phyloP scores from a whole-genome alignment of 371 early-diverging fungal genomes.

The Apophysomyces elegans region DNA sequence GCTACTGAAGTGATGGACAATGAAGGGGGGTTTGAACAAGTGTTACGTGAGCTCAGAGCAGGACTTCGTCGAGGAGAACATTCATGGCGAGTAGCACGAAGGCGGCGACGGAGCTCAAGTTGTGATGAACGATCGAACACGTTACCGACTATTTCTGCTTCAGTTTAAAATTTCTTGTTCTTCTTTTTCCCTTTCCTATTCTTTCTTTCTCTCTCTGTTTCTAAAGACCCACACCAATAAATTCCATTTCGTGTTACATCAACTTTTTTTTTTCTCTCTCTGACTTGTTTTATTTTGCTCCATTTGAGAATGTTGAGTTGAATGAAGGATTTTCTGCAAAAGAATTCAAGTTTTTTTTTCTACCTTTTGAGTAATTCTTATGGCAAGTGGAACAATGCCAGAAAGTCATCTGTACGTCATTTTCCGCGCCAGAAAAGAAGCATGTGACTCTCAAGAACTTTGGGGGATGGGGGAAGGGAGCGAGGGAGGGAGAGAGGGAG shows the following conservation, averaged over 20 bases:
- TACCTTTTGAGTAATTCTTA: too few relatives aligned
- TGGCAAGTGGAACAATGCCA: too few relatives aligned
- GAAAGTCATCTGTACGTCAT: too few relatives aligned
- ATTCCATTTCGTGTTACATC: conserved; percentile 16
- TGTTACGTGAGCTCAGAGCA: conserved; percentile 40
- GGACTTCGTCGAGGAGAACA: conserved; percentile 36
- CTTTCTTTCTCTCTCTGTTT: neutral
- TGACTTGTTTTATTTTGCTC: too few relatives aligned
- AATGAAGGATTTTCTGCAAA: too few relatives aligned
- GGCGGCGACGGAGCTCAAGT: conserved; percentile 4
- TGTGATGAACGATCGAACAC: neutral
- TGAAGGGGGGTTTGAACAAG: conserved; percentile 41
- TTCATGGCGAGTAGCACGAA: conserved; percentile 28
- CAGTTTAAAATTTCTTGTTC: neutral
- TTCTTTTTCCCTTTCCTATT: too few relatives aligned
- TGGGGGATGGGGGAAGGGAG: neutral
- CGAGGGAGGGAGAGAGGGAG: neutral
- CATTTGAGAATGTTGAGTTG: too few relatives aligned
- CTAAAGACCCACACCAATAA: conserved; percentile 2
- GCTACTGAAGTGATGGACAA: conserved; percentile 9
- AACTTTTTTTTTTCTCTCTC: too few relatives aligned
- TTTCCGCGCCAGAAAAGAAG: neutral
- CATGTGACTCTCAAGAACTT: neutral
- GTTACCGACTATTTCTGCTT: neutral
- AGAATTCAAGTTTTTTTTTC: too few relatives aligned